Base-by-base conservation (phyloP, 176 grass and related monocot species). In the Aechmea fasciata region DNA sequence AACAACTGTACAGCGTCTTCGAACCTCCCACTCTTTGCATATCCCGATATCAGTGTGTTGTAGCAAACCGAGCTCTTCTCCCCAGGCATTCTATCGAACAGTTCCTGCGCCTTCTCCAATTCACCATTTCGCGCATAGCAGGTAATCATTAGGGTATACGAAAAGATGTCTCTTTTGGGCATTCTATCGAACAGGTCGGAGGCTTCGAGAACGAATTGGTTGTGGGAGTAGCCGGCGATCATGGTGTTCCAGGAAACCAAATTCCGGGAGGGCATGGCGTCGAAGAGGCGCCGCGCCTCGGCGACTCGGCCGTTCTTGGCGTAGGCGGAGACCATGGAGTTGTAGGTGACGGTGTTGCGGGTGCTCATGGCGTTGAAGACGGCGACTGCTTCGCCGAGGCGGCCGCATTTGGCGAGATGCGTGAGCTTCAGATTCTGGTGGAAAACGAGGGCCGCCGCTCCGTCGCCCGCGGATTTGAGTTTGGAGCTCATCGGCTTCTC, bases 41-140 rank as follows among this genome's bases (percentile, higher is more conserved):
- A 89, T 26, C 79, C 87, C 2, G 79, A 85, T 47, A 89, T 82
- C 87, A 85, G 83, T 28, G 83, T 75, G 12, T 90, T 90, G 79
- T 83, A 90, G 79, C 87, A 85, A 3, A 67, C 59, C 2, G 72
- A 13, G 64, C 69, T 79, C 79, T 85, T 90, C n/a, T 68, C 49
- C 1, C 76, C 69, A 3, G 76, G 87, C 65, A 90, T 82, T 8
- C 73, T 52, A 51, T 90, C 73, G 13, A 90, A 78, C 55, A 73
- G 48, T 1, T 69, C 65, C 0, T 83, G 73, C 4, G 83, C 83
- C 29, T 82, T 73, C 18, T 20, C 66, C 3, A 90, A 69, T 50
- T 90, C 79, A 1, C 87, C 76, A 8, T 47, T 80, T 10, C 69
- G 79, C 0, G 61, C 15, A 66, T 82, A 85, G 72, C 87, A 82